Base-by-base conservation (phyloP, 108 stramenopile genomes). In the Cyclotella sp. region DNA sequence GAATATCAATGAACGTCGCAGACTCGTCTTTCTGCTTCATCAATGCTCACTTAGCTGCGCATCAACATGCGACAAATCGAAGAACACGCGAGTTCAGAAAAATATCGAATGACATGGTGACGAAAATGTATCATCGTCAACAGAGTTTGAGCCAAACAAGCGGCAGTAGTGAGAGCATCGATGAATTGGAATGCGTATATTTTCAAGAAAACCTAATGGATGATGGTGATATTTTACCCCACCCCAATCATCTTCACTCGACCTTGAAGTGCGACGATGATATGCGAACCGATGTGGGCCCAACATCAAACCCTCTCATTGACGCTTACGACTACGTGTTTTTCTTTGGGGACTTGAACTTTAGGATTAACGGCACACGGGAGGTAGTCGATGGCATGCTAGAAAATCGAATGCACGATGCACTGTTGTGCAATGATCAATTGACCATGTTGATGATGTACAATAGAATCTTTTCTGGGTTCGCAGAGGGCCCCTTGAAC, bases 331-430 rank as follows among this genome's bases (percentile, higher is more conserved):
- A 97, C 71, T 94, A 97, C 63, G 98, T 98, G 28, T 95, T 98
- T 67, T 98, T 92, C 92, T 58, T 98, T 27, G 98, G 99, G 0
- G 97, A 98, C 76, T 76, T 98, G 70, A 98, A 99, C 72, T 98
- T 98, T 75, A 93, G 99, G 14, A 89, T 99, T 22, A 87, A 94
- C 44, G 94, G 82, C 15, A 64, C 82, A 19, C 63, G 90, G 21
- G 78, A 84, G 30, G 86, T 84, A 18, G 83, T 89, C 9, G 90
- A 92, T 57, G 82, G 62, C 0, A 76, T 84, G 72, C 58, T 90
- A 16, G 70, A 51, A 43, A 57, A 64, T 62, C 77, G 78, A 12
- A 84, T 88, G 88, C 89, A 91, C 68, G 86, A 69, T 55, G 86
- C 83, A 19, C 62, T 93, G 21, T 41, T 89, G 26, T 73, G 73